phyloP scores from a whole-genome alignment of 306 rosid species.

The Ziziphus jujuba region DNA sequence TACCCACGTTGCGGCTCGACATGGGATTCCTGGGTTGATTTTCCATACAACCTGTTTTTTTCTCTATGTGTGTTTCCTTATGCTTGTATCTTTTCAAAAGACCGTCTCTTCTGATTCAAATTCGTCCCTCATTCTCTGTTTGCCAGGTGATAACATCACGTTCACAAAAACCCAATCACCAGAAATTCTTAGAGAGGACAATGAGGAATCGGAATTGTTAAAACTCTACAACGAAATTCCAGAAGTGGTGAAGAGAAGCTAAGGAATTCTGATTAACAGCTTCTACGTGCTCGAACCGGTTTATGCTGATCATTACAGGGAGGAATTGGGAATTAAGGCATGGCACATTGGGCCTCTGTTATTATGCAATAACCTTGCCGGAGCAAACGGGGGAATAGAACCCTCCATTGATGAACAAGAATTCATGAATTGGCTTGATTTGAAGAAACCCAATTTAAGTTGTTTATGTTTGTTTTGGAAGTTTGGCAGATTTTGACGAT shows the following conservation, averaged over 20 bases:
- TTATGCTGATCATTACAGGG: conserved; percentile 41
- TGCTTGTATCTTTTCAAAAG: background rate
- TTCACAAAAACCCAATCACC: background rate
- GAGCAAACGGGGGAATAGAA: too few relatives aligned
- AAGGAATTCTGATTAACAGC: conserved; percentile 52
- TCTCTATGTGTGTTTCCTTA: background rate
- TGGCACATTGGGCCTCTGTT: conserved; percentile 72
- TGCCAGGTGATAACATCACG: background rate
- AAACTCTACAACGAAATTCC: background rate
- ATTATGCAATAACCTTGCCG: conserved; percentile 8
- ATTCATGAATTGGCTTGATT: background rate
- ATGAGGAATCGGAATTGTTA: background rate
- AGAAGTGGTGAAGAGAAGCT: conserved; percentile 34
- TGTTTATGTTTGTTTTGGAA: too few relatives aligned
- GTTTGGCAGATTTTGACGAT: too few relatives aligned
- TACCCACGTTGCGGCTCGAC: conserved; percentile 20
- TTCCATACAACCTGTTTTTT: conserved; percentile 5
- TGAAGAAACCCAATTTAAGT: too few relatives aligned
- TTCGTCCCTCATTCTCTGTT: conserved; percentile 21
- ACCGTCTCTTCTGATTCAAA: conserved; percentile 31
- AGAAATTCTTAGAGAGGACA: conserved; percentile 19
- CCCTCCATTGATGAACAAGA: too few relatives aligned
- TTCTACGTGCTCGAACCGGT: conserved; percentile 53
- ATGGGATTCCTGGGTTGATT: conserved; percentile 13
- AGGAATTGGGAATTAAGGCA: conserved; percentile 35